Base-by-base conservation (phyloP, 164 flowering plant genomes). In the Magnolia sinica region DNA sequence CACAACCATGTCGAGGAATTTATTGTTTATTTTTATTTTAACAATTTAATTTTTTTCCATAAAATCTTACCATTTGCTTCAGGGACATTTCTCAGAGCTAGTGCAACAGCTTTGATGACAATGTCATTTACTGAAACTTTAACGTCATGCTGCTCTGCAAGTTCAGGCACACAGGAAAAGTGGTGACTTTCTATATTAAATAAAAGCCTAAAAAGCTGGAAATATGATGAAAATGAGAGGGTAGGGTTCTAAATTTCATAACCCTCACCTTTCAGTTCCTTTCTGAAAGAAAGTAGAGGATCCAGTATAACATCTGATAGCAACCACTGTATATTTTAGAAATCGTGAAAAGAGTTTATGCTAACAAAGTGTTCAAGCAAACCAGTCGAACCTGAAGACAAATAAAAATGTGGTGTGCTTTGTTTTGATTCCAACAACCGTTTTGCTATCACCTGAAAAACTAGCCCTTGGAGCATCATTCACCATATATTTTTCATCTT, bases 81-180 rank as follows among this genome's bases (percentile, higher is more conserved):
- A 20, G 94, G 94, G 20, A 92, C 91, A 84, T 87, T 92, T 79
- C 85, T 89, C 77, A 96, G 84, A 18, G 99, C 95, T 70, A 90
- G 75, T 69, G 99, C 98, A 72, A 96, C 97, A 71, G 96, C 97
- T 88, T 94, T 96, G 79, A 96, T 90, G 81, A 96, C 92, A 66
- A 96, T 90, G 79, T 96, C 99, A 84, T 96, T 96, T 61, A 96
- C 98, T 18, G 99, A 96, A 77, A 96, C 98, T 86, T 94, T 94
- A 74, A 91, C 79, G 83, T 87, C 88, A 81, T 89, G 92, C 79
- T 91, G 79, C 71, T 89, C 99, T 95, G 97, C 68, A 83, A 78
- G 71, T 73, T 52, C 19, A 55, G 70, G 81, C 31, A 50, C 79
- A 74, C 82, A 11, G 71, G 50, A 74, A 24, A 24, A 76, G 63